Evolutionary conservation across 768 basidiomycete species (phyloP), one percentile per base, ranked within the genome.

Genomic region (Rhizopogon sp.): DNA sequence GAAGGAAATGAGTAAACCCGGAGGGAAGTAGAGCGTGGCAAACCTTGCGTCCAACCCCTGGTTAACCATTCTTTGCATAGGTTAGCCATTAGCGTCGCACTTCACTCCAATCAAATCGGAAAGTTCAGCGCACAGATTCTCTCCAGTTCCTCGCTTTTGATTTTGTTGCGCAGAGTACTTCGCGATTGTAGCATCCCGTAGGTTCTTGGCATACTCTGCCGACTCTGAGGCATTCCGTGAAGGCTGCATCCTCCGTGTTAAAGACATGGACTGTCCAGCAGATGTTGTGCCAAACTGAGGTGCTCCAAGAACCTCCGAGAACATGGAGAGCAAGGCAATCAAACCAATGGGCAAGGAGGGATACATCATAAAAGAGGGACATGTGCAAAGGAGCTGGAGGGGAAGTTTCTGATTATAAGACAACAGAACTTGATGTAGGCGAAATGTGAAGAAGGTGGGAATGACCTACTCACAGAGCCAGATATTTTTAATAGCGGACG

Each of bases 21-120:
- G 20, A 45, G 22, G 17, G 52, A 52, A 20, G 6, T 39, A 25
- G 39, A 39, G 5, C 8, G 47, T 9, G 29, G 50, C 72, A 46
- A 62, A 83, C 84, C 79, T 83, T 6, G 84, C 79, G 62, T 90
- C 88, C 10, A 72, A 68, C 43, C 80, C 79, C 69, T 87, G 83
- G 58, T 87, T 82, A 39, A 80, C 76, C 6, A 88, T 66, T 28
- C 87, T 88, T 61, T 20, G 17, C 3, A 37, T 49, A 9, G 8
- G 22, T 49, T 37, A 25, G 25, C 25, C 4, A 25, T 25, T 25
- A 49, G 47, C 10, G 14, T 49, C 22, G 25, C 33, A 44, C 6
- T 17, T 64, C 39, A 66, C 44, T 43, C 2, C 39, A 39, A 25
- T 11, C 1, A 22, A 6, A 11, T 8, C 17, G 3, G 7, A 46